Conservation (phyloP, 495 filamentous ascomycete genomes). For the Aspergillus haitiensis region DNA sequence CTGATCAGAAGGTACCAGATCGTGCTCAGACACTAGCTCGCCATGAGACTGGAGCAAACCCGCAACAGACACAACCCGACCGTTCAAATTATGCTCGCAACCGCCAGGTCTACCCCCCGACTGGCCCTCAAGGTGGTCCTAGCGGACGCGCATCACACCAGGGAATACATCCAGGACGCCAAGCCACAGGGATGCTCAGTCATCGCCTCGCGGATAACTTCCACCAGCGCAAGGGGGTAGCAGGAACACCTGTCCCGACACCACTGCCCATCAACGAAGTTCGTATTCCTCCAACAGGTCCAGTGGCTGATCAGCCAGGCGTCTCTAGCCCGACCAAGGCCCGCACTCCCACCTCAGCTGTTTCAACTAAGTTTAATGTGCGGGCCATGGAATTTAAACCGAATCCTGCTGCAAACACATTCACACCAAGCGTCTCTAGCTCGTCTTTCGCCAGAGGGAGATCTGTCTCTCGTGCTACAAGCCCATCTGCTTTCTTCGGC, state of each 20-base stretch:
- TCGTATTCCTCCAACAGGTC: constrained; percentile 50
- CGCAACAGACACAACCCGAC: constrained; percentile 40
- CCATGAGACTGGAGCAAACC: constrained; percentile 34
- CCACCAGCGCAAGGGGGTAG: constrained; percentile 55
- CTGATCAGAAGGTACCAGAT: constrained; percentile 41
- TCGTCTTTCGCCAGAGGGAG: constrained; percentile 55
- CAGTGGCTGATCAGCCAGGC: constrained; percentile 44
- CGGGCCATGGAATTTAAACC: constrained; percentile 82
- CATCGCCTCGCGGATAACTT: constrained; percentile 57
- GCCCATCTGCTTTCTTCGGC: constrained; percentile 54
- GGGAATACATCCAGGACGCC: constrained; percentile 41
- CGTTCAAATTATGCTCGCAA: constrained; percentile 44
- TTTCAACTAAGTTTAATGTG: constrained; percentile 73
- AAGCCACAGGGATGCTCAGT: constrained; percentile 50
- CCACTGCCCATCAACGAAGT: constrained; percentile 57
- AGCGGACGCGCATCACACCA: constrained; percentile 44
- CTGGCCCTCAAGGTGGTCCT: constrained; percentile 43
- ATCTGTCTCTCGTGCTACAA: constrained; percentile 53
- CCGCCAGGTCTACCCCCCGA: constrained; percentile 50
- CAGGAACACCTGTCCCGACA: constrained; percentile 45
- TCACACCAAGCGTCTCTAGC: constrained; percentile 67
- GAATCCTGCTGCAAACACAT: constrained; percentile 72
- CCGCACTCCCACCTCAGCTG: constrained; percentile 52
- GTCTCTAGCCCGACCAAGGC: constrained; percentile 47
- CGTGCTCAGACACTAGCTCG: constrained; percentile 32